These are phyloP conservation scores for Dryas alaskensis DNA, from an alignment of 306 rosid genomes.

Conservation along the genomic window DNA sequence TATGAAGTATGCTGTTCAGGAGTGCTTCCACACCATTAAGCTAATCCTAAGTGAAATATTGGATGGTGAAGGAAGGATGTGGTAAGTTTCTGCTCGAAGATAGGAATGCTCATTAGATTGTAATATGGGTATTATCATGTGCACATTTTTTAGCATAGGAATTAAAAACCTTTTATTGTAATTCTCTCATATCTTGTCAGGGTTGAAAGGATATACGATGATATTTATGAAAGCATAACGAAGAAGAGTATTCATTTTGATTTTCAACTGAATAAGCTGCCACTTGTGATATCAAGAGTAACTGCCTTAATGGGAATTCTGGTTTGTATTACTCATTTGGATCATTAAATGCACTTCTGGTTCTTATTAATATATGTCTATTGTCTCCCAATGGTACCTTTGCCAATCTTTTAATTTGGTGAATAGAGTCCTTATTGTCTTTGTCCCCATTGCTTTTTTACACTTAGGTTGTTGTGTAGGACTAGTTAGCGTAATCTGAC, in stretches of 20 bases:
- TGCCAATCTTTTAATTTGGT: neutral
- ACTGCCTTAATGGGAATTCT: slow-evolving; percentile 89
- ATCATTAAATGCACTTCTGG: slow-evolving; percentile 10
- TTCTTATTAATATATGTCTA: slow-evolving; percentile 2
- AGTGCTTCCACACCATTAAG: slow-evolving; percentile 65
- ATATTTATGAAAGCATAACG: slow-evolving; percentile 51
- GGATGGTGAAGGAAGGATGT: slow-evolving; percentile 72
- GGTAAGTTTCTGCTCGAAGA: slow-evolving; percentile 45
- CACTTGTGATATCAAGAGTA: slow-evolving; percentile 79
- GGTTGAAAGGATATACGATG: slow-evolving; percentile 72
- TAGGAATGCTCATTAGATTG: slow-evolving; percentile 10
- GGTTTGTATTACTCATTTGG: slow-evolving; percentile 47
- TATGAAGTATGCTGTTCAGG: slow-evolving; percentile 95
- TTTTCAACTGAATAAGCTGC: slow-evolving; percentile 59
- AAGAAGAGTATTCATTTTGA: slow-evolving; percentile 35
- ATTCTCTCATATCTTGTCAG: slow-evolving; percentile 41
- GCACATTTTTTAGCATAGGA: neutral
- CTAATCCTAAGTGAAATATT: slow-evolving; percentile 67
- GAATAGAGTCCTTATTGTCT: neutral
- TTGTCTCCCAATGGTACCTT: neutral
- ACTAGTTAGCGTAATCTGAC: too few species aligned
- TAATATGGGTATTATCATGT: neutral
- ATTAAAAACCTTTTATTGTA: slow-evolving; percentile 24
- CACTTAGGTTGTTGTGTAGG: neutral
- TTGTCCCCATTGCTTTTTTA: too few species aligned